phyloP scores from a whole-genome alignment of 345 rosid genomes.

The Aquilaria yunnanensis region DNA sequence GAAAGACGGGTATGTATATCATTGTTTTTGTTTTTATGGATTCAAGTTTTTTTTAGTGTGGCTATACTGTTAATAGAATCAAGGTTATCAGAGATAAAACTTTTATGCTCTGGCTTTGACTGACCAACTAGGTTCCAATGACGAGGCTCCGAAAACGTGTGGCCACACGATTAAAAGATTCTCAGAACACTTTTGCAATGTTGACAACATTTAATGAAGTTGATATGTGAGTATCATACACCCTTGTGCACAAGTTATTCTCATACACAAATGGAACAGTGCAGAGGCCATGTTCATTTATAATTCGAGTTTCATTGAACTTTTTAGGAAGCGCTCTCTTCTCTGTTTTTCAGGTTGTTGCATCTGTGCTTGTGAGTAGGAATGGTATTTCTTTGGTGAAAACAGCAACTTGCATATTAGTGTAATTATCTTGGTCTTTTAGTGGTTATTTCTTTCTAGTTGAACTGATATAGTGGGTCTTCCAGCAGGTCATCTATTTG shows the following conservation, averaged over 20 bases:
- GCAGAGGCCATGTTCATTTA: too few relatives aligned
- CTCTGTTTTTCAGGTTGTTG: background rate
- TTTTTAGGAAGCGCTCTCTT: background rate
- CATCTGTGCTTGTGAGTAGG: too few relatives aligned
- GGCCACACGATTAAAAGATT: constrained; percentile 91
- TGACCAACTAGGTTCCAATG: constrained; percentile 79
- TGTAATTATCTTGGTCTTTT: too few relatives aligned
- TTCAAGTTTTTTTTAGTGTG: too few relatives aligned
- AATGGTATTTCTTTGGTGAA: too few relatives aligned
- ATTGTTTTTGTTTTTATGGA: background rate
- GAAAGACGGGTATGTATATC: constrained; percentile 78
- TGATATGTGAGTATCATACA: constrained; percentile 56
- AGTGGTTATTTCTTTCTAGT: too few relatives aligned
- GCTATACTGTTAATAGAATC: background rate
- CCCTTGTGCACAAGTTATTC: background rate
- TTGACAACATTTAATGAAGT: constrained; percentile 98
- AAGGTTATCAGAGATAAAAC: background rate
- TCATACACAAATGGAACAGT: too few relatives aligned
- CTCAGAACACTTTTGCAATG: constrained; percentile 95
- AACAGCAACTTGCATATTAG: too few relatives aligned
- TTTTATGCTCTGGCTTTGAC: constrained; percentile 1
- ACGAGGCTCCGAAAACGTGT: constrained; percentile 96
- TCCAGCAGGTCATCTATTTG: too few relatives aligned
- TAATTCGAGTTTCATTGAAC: background rate
- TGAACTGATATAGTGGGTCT: too few relatives aligned